Evolutionary conservation across 1,284 basidiomycete species (phyloP), one percentile per base, ranked within the genome.

Genomic region (Apiotrichum gamsii): DNA sequence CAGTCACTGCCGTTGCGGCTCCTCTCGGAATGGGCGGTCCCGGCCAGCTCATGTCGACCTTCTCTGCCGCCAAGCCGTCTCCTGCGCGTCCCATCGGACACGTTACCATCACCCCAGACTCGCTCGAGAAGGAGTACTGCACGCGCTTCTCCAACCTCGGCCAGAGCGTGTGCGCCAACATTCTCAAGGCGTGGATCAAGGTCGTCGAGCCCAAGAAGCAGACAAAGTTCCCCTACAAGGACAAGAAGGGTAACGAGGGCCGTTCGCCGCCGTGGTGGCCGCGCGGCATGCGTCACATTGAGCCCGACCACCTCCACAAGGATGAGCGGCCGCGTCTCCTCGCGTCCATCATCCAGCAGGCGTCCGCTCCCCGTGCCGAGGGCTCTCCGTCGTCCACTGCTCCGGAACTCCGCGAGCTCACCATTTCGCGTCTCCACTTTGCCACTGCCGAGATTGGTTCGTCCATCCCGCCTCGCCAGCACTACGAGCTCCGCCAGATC

Each of bases 141-240:
- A 65, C 60, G 38, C 62, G 57, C 20, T 72, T 73, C 49, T 56
- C 61, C 20, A 66, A 72, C 18, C 64, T 79, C 14, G 75, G 75
- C 53, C 76, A 78, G 60, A 69, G 66, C 31, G 73, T 74, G 8
- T 77, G 75, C 65, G 78, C 78, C 57, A 70, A 74, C 43, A 69
- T 79, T 28, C 75, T 75, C 52, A 78, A 78, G 60, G 73, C 65
- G 19, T 76, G 75, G 75, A 74, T 76, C 62, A 76, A 76, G 60
- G 66, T 77, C 40, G 74, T 78, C 53, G 77, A 79, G 60, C 77
- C 77, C 14, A 75, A 77, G 60, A 78, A 78, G 62, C 75, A 77
- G 62, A 74, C 68, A 45, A 71, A 74, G 35, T 75, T 63, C 56
- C 77, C 76, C 4, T 78, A 79, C 67, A 76, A 77, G 62, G 78